Base-by-base conservation (phyloP, 164 flowering plant genomes). In the Magnolia kwangsiensis region DNA sequence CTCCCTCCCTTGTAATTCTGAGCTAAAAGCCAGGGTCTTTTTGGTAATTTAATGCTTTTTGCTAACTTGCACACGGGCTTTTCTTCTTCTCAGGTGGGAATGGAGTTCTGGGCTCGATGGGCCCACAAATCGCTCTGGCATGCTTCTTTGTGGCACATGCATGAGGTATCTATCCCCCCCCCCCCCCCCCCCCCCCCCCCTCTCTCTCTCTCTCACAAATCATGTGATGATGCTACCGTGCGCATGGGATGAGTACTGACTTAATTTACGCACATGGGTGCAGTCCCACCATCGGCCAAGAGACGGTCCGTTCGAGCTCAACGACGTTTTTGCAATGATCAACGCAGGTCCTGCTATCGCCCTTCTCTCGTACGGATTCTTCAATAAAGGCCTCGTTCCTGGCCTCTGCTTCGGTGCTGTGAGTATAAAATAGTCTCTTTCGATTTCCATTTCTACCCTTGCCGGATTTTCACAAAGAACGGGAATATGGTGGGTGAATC, bases 21-120 rank as follows among this genome's bases (percentile, higher is more conserved):
- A 1, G 50, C 8, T 20, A 2, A 21, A 13, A 8, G 1, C 18
- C 1, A 65, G 29, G 50, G 24, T 8, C 3, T 8, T 51, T 16
- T 27, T 0, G 66, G 0, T 49, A 63, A 75, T 75, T 75, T 72
- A 74, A 24, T 4, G 31, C 4, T 5, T 20, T 0, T 0, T 14
- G 24, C 68, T 21, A 65, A 65, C 68, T 65, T 63, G 68, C 37
- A 7, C 68, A 24, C 29, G 68, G 68, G 68, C 0, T 20, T 65
- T 21, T 63, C 21, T 63, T 63, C 9, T 20, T 83, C 81, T 31
- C 82, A 95, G 97, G 96, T 95, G 74, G 97, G 98, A 0, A 95
- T 95, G 98, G 97, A 92, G 85, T 92, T 88, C 76, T 95, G 98
- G 98, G 97, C 97, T 4, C 86, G 98, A 83, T 95, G 98, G 98